Base-by-base conservation (phyloP, 1,284 basidiomycete genomes). In the Marasmius oreades region DNA sequence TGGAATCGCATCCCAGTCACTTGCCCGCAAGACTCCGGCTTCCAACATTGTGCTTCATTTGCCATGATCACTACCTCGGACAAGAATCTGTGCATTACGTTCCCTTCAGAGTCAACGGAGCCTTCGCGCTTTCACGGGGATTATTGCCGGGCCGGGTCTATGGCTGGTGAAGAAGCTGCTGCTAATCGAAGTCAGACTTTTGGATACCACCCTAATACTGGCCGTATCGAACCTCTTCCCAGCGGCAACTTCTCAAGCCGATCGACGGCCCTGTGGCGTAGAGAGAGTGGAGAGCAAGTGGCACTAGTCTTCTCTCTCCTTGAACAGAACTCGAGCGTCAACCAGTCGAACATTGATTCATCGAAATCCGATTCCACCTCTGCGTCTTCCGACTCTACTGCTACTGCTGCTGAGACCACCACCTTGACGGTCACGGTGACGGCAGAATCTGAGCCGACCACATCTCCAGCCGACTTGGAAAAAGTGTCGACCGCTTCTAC, bases 331-430 rank as follows among this genome's bases (percentile, higher is more conserved):
- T 16, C 45, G 14, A 37, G 18, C 16, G 44, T 18, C 37, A 36
- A 26, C 3, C 22, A 18, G 4, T 37, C 51, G 33, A 26, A n/a
- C 39, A 16, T 7, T n/a, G 23, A 34, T 31, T 3, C 33, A 23
- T 11, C 11, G 36, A n/a, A 37, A 11, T 37, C 36, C 36, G n/a
- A 37, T n/a, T 37, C 36, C 5, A n/a, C 39, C 39, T 42, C 39
- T 42, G 20, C 12, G 39, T 42, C 39, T 20, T 14, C 39, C 20
- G 39, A n/a, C 7, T 42, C 39, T 46, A 28, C 8, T 43, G 42
- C 42, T 44, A 50, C 55, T 50, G 33, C 60, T 37, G 59, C 59
- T 16, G 52, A 59, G 44, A 66, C 65, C 2, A 58, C 60, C 20
- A 66, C 65, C 22, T 64, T 51, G 14, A 57, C 51, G 16, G 46